Conservation (phyloP, 1,284 basidiomycete species). For the Sporisorium exsertum region DNA sequence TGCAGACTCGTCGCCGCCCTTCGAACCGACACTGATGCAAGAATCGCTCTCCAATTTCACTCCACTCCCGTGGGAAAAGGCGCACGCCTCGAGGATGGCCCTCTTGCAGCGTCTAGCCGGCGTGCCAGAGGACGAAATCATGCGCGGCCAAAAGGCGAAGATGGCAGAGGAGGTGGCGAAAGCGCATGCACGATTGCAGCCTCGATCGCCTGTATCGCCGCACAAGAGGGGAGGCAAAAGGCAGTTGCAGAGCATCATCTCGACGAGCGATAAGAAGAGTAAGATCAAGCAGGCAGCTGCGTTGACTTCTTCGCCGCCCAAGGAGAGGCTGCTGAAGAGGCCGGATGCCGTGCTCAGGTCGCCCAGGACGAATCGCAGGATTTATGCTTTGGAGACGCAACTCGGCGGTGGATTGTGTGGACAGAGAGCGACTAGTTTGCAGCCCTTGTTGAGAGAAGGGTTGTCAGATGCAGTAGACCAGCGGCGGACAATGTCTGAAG, state of each 20-base stretch:
- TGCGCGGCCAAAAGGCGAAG: constrained; percentile 4
- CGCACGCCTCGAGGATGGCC: constrained; percentile 8
- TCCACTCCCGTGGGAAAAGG: constrained; percentile 30
- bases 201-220: neutral
- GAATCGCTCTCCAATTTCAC: constrained; percentile 46
- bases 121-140: constrained; percentile 12
- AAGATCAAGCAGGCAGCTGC: constrained; percentile 9
- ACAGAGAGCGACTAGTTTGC: constrained; percentile 13
- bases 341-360: constrained; percentile 21
- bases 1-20: constrained; percentile 16
- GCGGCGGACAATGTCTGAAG: constrained; percentile 16
- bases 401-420: neutral
- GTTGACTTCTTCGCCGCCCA: neutral
- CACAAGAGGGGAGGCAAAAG: neutral
- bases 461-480: neutral
- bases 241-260: neutral
- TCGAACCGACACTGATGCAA: constrained; percentile 26
- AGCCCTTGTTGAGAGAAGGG: constrained; percentile 2
- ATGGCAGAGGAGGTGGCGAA: constrained; percentile 26
- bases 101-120: constrained; percentile 41
- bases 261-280: constrained; percentile 2
- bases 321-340: neutral
- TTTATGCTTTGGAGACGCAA: constrained; percentile 51
- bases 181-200: constrained; percentile 33
- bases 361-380: constrained; percentile 37